phyloP scores from a whole-genome alignment of 495 filamentous ascomycete genomes.

The Penicillium turbatum region DNA sequence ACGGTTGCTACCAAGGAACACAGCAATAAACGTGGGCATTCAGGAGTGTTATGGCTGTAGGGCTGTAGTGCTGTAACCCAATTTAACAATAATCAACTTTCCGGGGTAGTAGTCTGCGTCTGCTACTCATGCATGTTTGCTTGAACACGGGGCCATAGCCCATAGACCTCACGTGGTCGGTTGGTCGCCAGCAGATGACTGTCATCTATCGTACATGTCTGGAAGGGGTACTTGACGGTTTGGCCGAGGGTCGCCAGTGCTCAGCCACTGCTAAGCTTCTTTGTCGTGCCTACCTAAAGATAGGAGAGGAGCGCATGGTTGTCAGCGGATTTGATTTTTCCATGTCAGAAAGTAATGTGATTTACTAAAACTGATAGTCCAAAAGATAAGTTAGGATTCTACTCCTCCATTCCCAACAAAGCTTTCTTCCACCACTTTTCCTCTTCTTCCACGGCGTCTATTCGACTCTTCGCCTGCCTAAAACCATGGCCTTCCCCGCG shows the following conservation, averaged over 20 bases:
- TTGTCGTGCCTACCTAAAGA: no score
- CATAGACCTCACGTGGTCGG: not conserved
- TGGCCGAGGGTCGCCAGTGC: no score
- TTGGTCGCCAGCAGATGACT: no score
- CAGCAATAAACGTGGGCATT: no score
- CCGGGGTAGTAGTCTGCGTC: not conserved
- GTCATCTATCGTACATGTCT: no score
- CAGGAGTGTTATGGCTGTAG: not conserved
- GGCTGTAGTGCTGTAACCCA: not conserved
- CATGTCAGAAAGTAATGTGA: no score
- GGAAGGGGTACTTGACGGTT: no score
- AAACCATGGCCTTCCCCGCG: constrained; percentile 42
- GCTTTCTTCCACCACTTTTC: constrained; percentile 32
- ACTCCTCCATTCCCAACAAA: not conserved
- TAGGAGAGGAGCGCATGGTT: no score
- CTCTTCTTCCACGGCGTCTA: constrained; percentile 24
- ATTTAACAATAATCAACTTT: not conserved
- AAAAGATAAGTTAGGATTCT: not conserved
- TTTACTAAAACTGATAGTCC: no score
- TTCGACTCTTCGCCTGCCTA: constrained; percentile 21
- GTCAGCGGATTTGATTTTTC: no score
- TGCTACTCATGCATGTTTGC: not conserved
- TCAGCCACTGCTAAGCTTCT: no score
- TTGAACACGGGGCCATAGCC: not conserved
- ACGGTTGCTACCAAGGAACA: not conserved